These are phyloP conservation scores for Sonneratia alba DNA, from an alignment of 345 rosid genomes.

Conservation along the genomic window DNA sequence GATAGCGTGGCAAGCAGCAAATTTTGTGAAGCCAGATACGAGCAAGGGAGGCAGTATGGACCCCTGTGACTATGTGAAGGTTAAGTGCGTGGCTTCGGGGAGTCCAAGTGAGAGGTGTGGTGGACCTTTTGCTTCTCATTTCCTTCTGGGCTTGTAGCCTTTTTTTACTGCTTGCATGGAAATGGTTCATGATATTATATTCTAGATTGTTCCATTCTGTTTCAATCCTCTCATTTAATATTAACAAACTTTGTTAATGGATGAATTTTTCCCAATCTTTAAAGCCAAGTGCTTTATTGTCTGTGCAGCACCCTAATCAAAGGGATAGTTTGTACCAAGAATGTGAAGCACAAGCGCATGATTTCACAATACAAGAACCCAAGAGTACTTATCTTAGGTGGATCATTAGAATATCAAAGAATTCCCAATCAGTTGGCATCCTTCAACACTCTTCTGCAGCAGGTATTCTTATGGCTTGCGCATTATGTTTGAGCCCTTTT, in stretches of 20 bases:
- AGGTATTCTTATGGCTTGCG: slow-evolving; percentile 38
- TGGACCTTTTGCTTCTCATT: slow-evolving; percentile 18
- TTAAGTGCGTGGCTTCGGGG: slow-evolving; percentile 90
- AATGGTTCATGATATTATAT: background rate
- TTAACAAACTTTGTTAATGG: background rate
- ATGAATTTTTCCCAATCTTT: slow-evolving; percentile 2
- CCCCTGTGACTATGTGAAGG: slow-evolving; percentile 86
- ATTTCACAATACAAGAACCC: slow-evolving; percentile 89
- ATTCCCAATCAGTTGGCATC: slow-evolving; percentile 77
- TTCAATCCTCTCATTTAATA: background rate
- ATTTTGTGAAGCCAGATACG: slow-evolving; percentile 91
- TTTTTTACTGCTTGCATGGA: background rate
- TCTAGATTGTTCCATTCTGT: background rate
- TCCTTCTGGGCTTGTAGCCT: background rate
- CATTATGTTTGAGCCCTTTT: background rate
- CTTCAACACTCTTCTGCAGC: slow-evolving; percentile 72
- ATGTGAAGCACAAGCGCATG: slow-evolving; percentile 98
- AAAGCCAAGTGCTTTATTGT: background rate
- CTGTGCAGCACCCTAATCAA: slow-evolving; percentile 58
- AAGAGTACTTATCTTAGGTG: slow-evolving; percentile 74
- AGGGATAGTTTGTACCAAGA: slow-evolving; percentile 96
- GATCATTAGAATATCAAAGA: slow-evolving; percentile 88
- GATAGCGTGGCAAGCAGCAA: slow-evolving; percentile 94
- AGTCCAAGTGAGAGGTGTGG: slow-evolving; percentile 89
- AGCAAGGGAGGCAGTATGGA: slow-evolving; percentile 99